Conservation (phyloP, 2,329 filamentous ascomycete genomes). For the Ophiostoma montium region DNA sequence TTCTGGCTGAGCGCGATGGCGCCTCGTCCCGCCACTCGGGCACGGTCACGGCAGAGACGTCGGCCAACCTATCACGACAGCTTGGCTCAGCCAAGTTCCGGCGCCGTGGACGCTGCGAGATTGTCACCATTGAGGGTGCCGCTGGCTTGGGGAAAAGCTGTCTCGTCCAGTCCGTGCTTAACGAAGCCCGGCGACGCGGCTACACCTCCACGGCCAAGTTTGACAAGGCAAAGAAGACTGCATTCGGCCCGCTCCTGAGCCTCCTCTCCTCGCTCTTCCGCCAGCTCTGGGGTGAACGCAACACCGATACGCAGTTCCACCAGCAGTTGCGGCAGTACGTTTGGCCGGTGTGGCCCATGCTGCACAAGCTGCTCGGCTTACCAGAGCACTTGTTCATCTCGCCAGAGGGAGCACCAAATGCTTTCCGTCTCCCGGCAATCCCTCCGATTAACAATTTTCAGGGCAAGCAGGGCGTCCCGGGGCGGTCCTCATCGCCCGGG, state of each 20-base stretch:
- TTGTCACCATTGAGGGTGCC: slow-evolving; percentile 45
- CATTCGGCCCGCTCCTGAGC: slow-evolving; percentile 50
- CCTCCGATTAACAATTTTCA: slow-evolving; percentile 18
- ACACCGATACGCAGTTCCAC: slow-evolving; percentile 51
- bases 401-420: slow-evolving; percentile 6
- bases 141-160: slow-evolving; percentile 53
- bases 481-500: slow-evolving; percentile 24
- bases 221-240: slow-evolving; percentile 43
- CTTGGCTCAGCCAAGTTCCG: slow-evolving; percentile 44
- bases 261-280: slow-evolving; percentile 52
- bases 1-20: slow-evolving; percentile 26
- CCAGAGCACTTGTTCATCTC: slow-evolving; percentile 51
- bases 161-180: slow-evolving; percentile 47
- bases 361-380: slow-evolving; percentile 46
- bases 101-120: slow-evolving; percentile 48
- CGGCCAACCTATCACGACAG: slow-evolving; percentile 38
- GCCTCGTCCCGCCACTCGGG: slow-evolving; percentile 26
- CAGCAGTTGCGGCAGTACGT: slow-evolving; percentile 47
- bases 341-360: slow-evolving; percentile 48
- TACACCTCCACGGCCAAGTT: slow-evolving; percentile 56
- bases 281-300: slow-evolving; percentile 52
- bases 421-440: slow-evolving; percentile 24
- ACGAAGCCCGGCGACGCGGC: slow-evolving; percentile 45
- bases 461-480: slow-evolving; percentile 15
- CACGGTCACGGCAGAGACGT: slow-evolving; percentile 27